phyloP scores from a whole-genome alignment of 2,329 filamentous ascomycete species.

The Fusarium chuoi region DNA sequence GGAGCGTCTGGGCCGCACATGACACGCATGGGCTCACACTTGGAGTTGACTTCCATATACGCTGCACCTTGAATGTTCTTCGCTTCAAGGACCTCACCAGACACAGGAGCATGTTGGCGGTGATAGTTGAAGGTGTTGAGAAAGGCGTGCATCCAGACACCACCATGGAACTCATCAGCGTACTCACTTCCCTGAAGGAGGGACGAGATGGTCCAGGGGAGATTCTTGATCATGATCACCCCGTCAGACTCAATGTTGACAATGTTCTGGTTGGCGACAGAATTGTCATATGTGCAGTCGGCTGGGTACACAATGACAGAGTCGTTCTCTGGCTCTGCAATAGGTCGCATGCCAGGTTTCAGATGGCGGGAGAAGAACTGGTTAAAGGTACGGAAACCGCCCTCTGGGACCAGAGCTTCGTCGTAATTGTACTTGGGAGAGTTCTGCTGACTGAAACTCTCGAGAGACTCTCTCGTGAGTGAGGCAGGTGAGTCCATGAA shows the following conservation, averaged over 20 bases:
- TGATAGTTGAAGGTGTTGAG: conserved; percentile 21
- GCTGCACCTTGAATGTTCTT: conserved; percentile 6
- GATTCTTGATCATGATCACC: background rate
- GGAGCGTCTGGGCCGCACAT: conserved; percentile 3
- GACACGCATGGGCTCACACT: background rate
- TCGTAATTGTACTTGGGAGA: conserved; percentile 5
- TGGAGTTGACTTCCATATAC: conserved; percentile 4
- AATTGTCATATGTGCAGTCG: conserved; percentile 10
- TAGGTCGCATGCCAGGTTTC: background rate
- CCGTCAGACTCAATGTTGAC: conserved; percentile 9
- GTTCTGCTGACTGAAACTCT: background rate
- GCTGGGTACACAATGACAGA: conserved; percentile 7
- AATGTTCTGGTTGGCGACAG: conserved; percentile 1
- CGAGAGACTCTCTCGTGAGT: background rate
- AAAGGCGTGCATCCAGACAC: conserved; percentile 16
- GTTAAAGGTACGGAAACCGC: conserved; percentile 13
- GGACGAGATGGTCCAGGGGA: conserved; percentile 2
- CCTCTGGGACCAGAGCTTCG: background rate
- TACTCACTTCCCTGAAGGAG: conserved; percentile 5
- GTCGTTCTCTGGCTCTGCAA: background rate
- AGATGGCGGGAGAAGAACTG: conserved; percentile 11
- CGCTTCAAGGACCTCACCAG: background rate
- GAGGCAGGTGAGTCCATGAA: conserved; percentile 11
- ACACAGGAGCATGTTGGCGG: background rate
- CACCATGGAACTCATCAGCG: conserved; percentile 1